Percentiles rank a stretch among this genome's conserved stretches.
phyloP scores from a whole-genome alignment of 805 yeast species.

The Saccharomycopsis guyanensis region DNA sequence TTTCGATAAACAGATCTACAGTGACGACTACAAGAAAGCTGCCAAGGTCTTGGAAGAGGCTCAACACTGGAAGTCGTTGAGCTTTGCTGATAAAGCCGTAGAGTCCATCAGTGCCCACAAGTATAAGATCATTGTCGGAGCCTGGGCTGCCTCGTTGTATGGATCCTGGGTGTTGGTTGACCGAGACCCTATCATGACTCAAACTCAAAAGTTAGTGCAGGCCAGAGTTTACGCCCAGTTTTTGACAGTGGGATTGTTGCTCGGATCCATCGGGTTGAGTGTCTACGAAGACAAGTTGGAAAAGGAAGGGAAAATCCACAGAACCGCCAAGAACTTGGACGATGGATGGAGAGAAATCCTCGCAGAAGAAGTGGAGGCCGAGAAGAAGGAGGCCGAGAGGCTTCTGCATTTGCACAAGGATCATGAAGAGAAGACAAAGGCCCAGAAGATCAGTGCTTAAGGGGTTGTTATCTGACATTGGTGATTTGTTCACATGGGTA shows the following conservation, averaged over 20 bases:
- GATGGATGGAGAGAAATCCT: conserved; percentile 44
- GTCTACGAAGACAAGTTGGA: conserved; percentile 55
- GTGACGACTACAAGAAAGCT: conserved; percentile 34
- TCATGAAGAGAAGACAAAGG: background rate
- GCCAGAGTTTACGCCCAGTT: conserved; percentile 92
- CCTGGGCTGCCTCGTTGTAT: conserved; percentile 75
- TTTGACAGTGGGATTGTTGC: conserved; percentile 59
- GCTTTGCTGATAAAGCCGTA: conserved; percentile 41
- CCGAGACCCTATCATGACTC: conserved; percentile 66
- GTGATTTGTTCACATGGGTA: background rate
- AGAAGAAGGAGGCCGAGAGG: conserved; percentile 15
- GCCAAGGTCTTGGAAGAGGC: conserved; percentile 37
- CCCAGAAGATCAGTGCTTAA: background rate
- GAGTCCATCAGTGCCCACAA: conserved; percentile 46
- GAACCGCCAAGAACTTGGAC: conserved; percentile 29
- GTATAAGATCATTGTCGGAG: conserved; percentile 58
- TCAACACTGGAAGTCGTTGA: conserved; percentile 43
- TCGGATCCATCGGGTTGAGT: conserved; percentile 61
- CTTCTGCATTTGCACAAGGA: too few species aligned
- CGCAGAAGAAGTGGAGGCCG: conserved; percentile 33
- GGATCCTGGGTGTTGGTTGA: conserved; percentile 74
- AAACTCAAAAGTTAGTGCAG: conserved; percentile 73
- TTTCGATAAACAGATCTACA: conserved; percentile 57
- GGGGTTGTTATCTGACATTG: background rate
- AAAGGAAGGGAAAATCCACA: conserved; percentile 23